Percentiles rank a stretch among this genome's conserved stretches.
Conservation (phyloP, 345 rosid species). For the Salix udensis region DNA sequence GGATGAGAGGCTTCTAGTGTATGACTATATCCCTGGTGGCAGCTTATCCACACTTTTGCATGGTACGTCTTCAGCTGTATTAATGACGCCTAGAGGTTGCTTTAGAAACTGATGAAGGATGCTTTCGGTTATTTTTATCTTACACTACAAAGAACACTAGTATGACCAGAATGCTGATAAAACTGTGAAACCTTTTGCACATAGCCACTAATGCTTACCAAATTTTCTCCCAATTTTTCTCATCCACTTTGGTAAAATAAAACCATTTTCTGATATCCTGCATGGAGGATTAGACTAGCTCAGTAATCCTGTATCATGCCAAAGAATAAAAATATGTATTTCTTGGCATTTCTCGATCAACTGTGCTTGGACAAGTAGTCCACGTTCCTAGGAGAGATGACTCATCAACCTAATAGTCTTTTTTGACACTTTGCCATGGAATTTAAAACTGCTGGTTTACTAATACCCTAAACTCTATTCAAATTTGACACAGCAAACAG, state of each 20-base stretch:
- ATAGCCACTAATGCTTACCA: neutral
- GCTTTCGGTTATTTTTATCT: neutral
- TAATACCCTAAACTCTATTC: constrained; percentile 1
- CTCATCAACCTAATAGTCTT: neutral
- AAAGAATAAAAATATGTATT: neutral
- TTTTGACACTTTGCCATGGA: neutral
- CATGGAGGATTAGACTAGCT: neutral
- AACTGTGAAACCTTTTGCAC: neutral
- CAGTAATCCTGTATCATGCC: neutral
- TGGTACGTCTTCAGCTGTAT: constrained; percentile 38
- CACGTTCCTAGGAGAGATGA: neutral
- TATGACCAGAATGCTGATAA: neutral
- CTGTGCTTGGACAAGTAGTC: neutral
- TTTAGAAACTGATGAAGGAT: neutral
- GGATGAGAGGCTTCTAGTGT: constrained; percentile 87
- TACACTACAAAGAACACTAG: neutral
- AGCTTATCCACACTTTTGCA: constrained; percentile 67
- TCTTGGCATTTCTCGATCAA: neutral
- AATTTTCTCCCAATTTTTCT: neutral
- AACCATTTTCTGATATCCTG: neutral
- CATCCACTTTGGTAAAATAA: neutral
- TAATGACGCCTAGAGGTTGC: neutral
- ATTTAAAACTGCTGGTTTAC: neutral
- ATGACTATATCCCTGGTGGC: constrained; percentile 55
- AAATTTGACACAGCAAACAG: constrained; percentile 45